Percentiles rank a stretch among this genome's conserved stretches.
These are phyloP conservation scores for Talaromyces albobiverticillius DNA, from an alignment of 2,329 filamentous ascomycete species.

Conservation along the genomic window DNA sequence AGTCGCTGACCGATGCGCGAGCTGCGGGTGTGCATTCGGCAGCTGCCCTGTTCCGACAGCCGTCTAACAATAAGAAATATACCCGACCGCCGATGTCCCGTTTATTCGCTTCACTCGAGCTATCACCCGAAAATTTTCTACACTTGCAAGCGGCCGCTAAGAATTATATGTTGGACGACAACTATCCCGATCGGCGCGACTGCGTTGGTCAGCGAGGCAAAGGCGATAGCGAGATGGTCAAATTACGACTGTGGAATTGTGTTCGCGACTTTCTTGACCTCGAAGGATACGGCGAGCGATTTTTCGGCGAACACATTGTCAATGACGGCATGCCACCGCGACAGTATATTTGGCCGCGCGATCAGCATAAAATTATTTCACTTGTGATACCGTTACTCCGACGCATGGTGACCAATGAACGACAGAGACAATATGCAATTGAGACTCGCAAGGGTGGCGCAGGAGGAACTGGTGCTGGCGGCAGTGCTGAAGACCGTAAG, in stretches of 20 bases:
- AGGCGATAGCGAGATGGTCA: slow-evolving; percentile 56
- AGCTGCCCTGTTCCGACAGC: slow-evolving; percentile 52
- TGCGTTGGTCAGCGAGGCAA: slow-evolving; percentile 57
- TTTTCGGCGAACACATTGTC: slow-evolving; percentile 49
- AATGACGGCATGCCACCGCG: slow-evolving; percentile 38
- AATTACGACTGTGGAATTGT: slow-evolving; percentile 55
- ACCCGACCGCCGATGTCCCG: slow-evolving; percentile 59
- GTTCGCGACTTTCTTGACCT: slow-evolving; percentile 53
- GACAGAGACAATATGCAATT: slow-evolving; percentile 57
- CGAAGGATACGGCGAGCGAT: slow-evolving; percentile 51
- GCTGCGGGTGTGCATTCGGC: slow-evolving; percentile 53
- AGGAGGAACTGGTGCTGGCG: slow-evolving; percentile 14
- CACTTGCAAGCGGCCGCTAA: slow-evolving; percentile 56
- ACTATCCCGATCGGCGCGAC: slow-evolving; percentile 53
- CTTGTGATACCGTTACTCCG: slow-evolving; percentile 56
- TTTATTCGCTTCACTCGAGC: slow-evolving; percentile 54
- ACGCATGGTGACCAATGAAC: slow-evolving; percentile 60
- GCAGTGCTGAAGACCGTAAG: slow-evolving; percentile 31
- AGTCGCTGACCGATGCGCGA: slow-evolving; percentile 42
- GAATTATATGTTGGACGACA: slow-evolving; percentile 55
- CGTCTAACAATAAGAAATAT: slow-evolving; percentile 53
- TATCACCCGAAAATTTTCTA: slow-evolving; percentile 56
- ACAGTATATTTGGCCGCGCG: slow-evolving; percentile 53
- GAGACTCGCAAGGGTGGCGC: slow-evolving; percentile 52
- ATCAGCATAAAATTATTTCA: slow-evolving; percentile 55